Conservation (phyloP, 192 early-diverging fungal species). For the Mortierella alpina region DNA sequence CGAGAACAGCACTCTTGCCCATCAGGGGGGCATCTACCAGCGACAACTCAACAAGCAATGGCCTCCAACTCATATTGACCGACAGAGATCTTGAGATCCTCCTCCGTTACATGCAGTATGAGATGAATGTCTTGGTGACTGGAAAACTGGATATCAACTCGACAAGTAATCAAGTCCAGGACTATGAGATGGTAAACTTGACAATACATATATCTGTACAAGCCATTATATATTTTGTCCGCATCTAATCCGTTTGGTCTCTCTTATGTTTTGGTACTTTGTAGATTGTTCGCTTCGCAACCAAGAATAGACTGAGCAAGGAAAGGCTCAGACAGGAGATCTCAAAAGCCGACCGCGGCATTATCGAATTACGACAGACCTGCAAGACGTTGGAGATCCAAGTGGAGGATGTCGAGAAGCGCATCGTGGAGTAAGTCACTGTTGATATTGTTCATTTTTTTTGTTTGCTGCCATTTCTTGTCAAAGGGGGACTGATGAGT, state of each 20-base stretch:
- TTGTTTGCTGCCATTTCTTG: background rate
- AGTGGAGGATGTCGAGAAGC: constrained; percentile 67
- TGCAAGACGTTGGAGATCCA: constrained; percentile 61
- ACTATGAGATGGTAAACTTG: constrained; percentile 32
- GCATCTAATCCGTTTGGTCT: background rate
- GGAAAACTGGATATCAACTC: constrained; percentile 23
- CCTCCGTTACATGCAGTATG: constrained; percentile 47
- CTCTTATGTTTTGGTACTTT: background rate
- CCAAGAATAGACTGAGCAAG: constrained; percentile 28
- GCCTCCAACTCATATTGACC: constrained; percentile 24
- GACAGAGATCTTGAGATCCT: constrained; percentile 48
- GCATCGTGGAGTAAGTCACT: constrained; percentile 62
- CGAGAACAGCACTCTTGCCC: constrained; percentile 39
- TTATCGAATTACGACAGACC: constrained; percentile 66
- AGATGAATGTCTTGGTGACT: constrained; percentile 31
- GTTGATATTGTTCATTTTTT: background rate
- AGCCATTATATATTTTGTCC: background rate
- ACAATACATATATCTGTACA: background rate
- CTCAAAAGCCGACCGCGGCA: constrained; percentile 66
- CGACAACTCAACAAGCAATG: background rate
- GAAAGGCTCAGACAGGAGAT: constrained; percentile 53
- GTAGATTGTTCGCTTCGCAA: constrained; percentile 50
- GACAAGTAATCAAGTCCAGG: constrained; percentile 30
- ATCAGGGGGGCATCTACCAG: constrained; percentile 15
- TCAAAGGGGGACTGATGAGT: background rate